Base-by-base conservation (phyloP, 306 rosid species). In the Begonia loranthoides region DNA sequence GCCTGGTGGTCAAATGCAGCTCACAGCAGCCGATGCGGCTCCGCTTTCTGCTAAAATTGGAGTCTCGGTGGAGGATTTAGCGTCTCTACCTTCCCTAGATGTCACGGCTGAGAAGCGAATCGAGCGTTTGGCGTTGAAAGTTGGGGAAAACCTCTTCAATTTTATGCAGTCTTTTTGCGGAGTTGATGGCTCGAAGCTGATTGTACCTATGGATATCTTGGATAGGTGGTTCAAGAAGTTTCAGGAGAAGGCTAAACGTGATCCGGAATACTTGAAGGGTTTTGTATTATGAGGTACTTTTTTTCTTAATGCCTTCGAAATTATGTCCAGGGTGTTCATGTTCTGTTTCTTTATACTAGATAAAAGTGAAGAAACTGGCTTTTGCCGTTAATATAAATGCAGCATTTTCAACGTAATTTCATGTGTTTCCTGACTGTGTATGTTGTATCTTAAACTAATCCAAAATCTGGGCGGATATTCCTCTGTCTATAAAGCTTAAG, bases 81-180 rank as follows among this genome's bases (percentile, higher is more conserved):
- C 82, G 40, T 17, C 94, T 61, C 65, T 86, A 64, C 92, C 80
- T 15, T 87, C 99, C 34, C 82, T 84, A 4, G 99, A 79, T 15
- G 94, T 76, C 45, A 65, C 63, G 14, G 99, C 76, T 41, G 95
- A 71, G 71, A 78, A 69, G 75, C 41, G 79, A 55, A 80, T 86
- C 9, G 94, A 90, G 58, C 72, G 84, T 21, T 1, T 90, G 54
- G 95, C 95, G 8, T 39, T 90, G 83, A 86, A 86, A 68, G 99
- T 90, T 0, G 99, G 95, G 17, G 99, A 90, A 69, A 90, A 86
- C 45, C 71, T 90, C 21, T 90, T 90, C 73, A 86, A 90, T 41
- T 90, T 86, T 57, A 82, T 90, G 99, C 95, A 90, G 59, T 82
- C 94, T 2, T 90, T 90, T 28, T 90, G 99, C 21, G 94, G 95